These are phyloP conservation scores for Xylaria sp. DNA, from an alignment of 2,329 filamentous ascomycete species.

Conservation along the genomic window DNA sequence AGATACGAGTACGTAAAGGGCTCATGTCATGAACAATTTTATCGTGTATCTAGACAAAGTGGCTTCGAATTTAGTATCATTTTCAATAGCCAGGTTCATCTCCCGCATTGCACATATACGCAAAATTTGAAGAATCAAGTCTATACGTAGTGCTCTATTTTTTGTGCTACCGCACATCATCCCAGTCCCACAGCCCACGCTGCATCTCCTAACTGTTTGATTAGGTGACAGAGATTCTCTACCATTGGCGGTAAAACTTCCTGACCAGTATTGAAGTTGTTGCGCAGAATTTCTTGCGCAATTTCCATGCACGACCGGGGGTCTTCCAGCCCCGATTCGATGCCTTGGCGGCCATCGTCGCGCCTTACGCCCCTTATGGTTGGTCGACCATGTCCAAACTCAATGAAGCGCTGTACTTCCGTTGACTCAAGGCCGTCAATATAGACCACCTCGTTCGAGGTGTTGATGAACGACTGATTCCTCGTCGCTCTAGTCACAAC, in stretches of 20 bases:
- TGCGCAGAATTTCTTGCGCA: slow-evolving; percentile 65
- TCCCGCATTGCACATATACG: neutral
- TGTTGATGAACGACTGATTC: slow-evolving; percentile 47
- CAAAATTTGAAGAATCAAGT: neutral
- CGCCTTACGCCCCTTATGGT: slow-evolving; percentile 56
- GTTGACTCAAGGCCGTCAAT: slow-evolving; percentile 67
- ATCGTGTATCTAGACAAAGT: no score
- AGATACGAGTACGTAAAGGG: no score
- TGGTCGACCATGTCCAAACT: slow-evolving; percentile 65
- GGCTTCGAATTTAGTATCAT: no score
- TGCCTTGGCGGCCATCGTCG: slow-evolving; percentile 44
- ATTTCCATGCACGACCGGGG: slow-evolving; percentile 69
- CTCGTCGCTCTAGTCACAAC: slow-evolving; percentile 63
- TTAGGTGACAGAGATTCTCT: slow-evolving; percentile 73
- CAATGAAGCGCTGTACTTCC: slow-evolving; percentile 67
- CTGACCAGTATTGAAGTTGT: slow-evolving; percentile 60
- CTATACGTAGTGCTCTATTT: neutral
- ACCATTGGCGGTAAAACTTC: slow-evolving; percentile 69
- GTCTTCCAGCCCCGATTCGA: slow-evolving; percentile 62
- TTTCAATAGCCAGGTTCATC: no score
- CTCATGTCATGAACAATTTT: no score
- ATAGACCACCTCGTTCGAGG: slow-evolving; percentile 58
- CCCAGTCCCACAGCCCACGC: slow-evolving; percentile 54
- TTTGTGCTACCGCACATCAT: slow-evolving; percentile 9
- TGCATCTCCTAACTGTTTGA: slow-evolving; percentile 68